phyloP scores from a whole-genome alignment of 2,329 filamentous ascomycete species.

The Piedraia hortae region DNA sequence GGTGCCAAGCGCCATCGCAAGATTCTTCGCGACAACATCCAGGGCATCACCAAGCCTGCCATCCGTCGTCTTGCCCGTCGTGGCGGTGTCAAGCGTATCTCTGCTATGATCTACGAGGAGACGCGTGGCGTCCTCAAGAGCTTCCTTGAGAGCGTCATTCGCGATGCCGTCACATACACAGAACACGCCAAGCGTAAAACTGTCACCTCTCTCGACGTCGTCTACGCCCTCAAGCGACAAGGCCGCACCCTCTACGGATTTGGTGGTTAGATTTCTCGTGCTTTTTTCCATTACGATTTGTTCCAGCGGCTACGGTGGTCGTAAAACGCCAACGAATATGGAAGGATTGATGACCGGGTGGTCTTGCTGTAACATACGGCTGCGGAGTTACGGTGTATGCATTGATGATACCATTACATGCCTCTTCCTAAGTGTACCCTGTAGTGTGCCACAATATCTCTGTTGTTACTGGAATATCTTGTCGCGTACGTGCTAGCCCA shows the following conservation, averaged over 20 bases:
- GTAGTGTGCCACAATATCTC: no score
- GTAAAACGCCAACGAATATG: no score
- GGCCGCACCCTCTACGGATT: constrained; percentile 40
- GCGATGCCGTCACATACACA: constrained; percentile 55
- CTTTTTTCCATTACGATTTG: no score
- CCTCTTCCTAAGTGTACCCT: no score
- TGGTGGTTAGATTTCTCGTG: constrained; percentile 26
- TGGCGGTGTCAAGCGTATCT: constrained; percentile 99
- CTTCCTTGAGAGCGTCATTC: constrained; percentile 59
- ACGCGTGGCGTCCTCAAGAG: constrained; percentile 60
- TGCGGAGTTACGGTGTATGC: no score
- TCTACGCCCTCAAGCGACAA: constrained; percentile 36
- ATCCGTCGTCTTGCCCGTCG: constrained; percentile 95
- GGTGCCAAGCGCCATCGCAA: constrained; percentile 97
- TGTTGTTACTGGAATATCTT: no score
- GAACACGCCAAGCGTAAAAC: constrained; percentile 62
- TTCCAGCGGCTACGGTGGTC: no score
- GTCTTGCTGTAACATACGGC: no score
- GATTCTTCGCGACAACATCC: constrained; percentile 98
- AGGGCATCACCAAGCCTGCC: constrained; percentile 95
- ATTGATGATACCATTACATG: no score
- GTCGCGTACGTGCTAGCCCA: no score
- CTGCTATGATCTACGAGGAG: constrained; percentile 76
- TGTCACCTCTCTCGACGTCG: constrained; percentile 33
- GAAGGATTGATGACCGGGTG: no score